These are phyloP conservation scores for Elsinoe necatrix DNA, from an alignment of 2,329 filamentous ascomycete species.

Conservation along the genomic window DNA sequence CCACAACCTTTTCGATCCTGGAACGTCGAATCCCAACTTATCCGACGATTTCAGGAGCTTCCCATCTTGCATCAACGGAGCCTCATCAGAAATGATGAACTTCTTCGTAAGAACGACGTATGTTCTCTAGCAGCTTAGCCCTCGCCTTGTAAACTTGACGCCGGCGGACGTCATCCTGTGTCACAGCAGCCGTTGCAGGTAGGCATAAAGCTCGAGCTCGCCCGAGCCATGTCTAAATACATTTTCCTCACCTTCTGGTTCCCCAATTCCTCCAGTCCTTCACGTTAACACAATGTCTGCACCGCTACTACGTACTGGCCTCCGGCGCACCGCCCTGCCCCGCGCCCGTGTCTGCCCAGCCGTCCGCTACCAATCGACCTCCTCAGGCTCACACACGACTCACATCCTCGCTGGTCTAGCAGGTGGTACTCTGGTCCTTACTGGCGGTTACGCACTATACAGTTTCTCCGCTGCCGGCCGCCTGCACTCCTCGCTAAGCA, in stretches of 20 bases:
- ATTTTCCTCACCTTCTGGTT: not conserved
- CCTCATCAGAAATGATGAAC: too few relatives aligned
- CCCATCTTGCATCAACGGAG: too few relatives aligned
- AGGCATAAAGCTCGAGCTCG: not conserved
- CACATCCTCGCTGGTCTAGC: constrained; percentile 42
- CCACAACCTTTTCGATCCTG: too few relatives aligned
- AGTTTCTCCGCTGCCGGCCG: constrained; percentile 39
- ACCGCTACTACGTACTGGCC: constrained; percentile 15
- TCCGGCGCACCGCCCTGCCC: constrained; percentile 15
- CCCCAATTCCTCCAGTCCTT: not conserved
- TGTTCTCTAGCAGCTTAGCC: too few relatives aligned
- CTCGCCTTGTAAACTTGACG: not conserved
- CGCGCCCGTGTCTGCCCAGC: constrained; percentile 14
- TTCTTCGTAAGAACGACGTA: too few relatives aligned
- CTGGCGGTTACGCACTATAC: constrained; percentile 46
- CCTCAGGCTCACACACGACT: constrained; percentile 22
- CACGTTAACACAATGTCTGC: not conserved
- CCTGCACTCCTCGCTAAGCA: constrained; percentile 18
- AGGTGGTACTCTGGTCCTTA: constrained; percentile 42
- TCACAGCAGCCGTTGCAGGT: not conserved
- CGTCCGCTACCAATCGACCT: constrained; percentile 25
- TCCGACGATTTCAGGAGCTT: not conserved
- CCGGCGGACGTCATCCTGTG: constrained; percentile 6
- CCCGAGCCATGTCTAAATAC: not conserved
- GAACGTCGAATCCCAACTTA: too few relatives aligned